Evolutionary conservation across 2,329 filamentous ascomycete genomes (phyloP).

Genomic region (Tolypocladium capitatum): DNA sequence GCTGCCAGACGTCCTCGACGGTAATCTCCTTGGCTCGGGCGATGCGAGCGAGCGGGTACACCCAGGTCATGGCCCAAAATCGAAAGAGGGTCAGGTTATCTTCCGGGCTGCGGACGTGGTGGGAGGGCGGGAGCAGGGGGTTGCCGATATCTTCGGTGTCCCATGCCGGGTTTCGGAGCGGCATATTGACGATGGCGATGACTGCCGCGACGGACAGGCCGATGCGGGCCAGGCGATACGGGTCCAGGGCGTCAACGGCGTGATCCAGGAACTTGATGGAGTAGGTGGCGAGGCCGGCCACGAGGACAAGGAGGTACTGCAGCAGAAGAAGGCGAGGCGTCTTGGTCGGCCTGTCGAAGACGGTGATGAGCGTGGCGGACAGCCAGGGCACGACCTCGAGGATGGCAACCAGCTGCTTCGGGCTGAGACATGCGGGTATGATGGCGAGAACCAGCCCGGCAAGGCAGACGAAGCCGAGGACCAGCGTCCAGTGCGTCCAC

Average conservation of each 20-base stretch:
- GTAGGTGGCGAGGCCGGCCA: slow-evolving; percentile 16
- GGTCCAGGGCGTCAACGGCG: slow-evolving; percentile 7
- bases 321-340: slow-evolving; percentile 26
- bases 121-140: slow-evolving; percentile 12
- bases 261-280: slow-evolving; percentile 17
- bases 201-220: slow-evolving; percentile 13
- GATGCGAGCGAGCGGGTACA: slow-evolving; percentile 55
- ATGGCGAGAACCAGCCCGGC: slow-evolving; percentile 21
- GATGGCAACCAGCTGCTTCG: slow-evolving; percentile 12
- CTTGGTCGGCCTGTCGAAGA: slow-evolving; percentile 24
- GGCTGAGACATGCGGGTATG: slow-evolving; percentile 15
- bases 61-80: slow-evolving; percentile 78
- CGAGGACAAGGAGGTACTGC: slow-evolving; percentile 23
- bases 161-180: slow-evolving; percentile 22
- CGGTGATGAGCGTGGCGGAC: slow-evolving; percentile 20
- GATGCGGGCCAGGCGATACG: slow-evolving; percentile 11
- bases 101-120: slow-evolving; percentile 53
- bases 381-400: slow-evolving; percentile 28
- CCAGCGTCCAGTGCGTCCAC: slow-evolving; percentile 27
- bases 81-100: slow-evolving; percentile 70
- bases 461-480: slow-evolving; percentile 18
- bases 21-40: slow-evolving; percentile 54
- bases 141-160: slow-evolving; percentile 18
- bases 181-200: slow-evolving; percentile 22
- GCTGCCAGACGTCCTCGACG: slow-evolving; percentile 68